Evolutionary conservation across 164 flowering plant species (phyloP).

Genomic region (Echeveria elegans): DNA sequence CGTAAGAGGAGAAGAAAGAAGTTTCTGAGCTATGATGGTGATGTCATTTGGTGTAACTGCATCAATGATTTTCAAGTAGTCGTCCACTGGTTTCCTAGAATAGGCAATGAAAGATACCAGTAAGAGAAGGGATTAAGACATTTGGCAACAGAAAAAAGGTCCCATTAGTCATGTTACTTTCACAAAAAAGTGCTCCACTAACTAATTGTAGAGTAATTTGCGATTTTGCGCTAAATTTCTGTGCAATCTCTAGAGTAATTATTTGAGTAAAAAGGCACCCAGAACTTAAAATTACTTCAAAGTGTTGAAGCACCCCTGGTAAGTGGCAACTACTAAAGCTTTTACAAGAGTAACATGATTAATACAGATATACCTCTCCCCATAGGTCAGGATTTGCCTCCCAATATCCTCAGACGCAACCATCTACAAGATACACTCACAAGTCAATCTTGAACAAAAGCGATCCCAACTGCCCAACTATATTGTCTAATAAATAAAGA

Average conservation of each 20-base stretch:
- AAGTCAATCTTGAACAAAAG: slow-evolving; percentile 1
- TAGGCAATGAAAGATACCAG: background rate
- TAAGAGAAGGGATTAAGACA: background rate
- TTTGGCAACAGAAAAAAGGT: background rate
- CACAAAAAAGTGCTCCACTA: background rate
- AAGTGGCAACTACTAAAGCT: background rate
- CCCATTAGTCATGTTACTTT: background rate
- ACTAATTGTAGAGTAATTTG: background rate
- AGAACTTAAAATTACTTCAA: background rate
- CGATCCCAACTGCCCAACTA: background rate
- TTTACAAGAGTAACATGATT: background rate
- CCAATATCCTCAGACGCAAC: slow-evolving; percentile 89
- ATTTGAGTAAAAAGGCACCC: background rate
- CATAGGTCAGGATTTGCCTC: slow-evolving; percentile 81
- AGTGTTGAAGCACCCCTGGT: too few relatives aligned
- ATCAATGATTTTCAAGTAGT: slow-evolving; percentile 68
- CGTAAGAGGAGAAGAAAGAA: slow-evolving; percentile 70
- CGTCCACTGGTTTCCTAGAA: slow-evolving; percentile 57
- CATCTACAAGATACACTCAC: slow-evolving; percentile 39
- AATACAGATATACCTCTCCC: slow-evolving; percentile 56
- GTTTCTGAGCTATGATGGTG: slow-evolving; percentile 36
- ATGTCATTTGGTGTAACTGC: slow-evolving; percentile 56
- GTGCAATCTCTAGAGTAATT: background rate
- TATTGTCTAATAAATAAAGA: background rate
- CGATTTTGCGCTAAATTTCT: background rate